These are phyloP conservation scores for Juncus inflexus DNA, from an alignment of 176 grass and related monocot genomes.

Conservation along the genomic window DNA sequence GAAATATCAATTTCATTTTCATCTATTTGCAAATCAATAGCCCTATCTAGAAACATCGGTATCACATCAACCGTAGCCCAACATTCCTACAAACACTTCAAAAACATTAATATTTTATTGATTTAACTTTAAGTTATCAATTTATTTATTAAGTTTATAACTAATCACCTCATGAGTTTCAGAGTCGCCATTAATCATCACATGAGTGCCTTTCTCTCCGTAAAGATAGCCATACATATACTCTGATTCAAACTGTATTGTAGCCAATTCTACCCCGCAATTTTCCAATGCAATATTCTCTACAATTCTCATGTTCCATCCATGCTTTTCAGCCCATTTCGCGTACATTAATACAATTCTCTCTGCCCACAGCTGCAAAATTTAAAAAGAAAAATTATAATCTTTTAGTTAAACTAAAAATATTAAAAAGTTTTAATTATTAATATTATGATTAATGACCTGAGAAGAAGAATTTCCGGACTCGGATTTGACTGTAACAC, in stretches of 20 bases:
- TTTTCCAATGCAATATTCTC: constrained; percentile 44
- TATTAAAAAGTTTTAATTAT: not conserved
- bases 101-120: not conserved
- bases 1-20: constrained; percentile 59
- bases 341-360: constrained; percentile 74
- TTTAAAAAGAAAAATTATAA: not conserved
- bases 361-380: constrained; percentile 59
- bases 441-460: constrained; percentile 24
- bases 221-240: constrained; percentile 86
- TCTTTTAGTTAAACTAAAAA: not conserved
- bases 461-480: constrained; percentile 61
- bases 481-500: constrained; percentile 61
- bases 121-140: too few species aligned
- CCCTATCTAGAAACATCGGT: constrained; percentile 73
- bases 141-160: not conserved
- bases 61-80: constrained; percentile 73
- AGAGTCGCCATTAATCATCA: constrained; percentile 54
- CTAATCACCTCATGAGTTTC: constrained; percentile 47
- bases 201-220: constrained; percentile 86
- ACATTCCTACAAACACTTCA: constrained; percentile 24
- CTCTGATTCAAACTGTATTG: constrained; percentile 81
- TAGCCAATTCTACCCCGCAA: constrained; percentile 34
- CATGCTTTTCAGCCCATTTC: constrained; percentile 71
- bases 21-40: constrained; percentile 47
- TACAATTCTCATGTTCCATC: constrained; percentile 57